Conservation (phyloP, 306 rosid genomes). For the Styphnolobium japonicum region DNA sequence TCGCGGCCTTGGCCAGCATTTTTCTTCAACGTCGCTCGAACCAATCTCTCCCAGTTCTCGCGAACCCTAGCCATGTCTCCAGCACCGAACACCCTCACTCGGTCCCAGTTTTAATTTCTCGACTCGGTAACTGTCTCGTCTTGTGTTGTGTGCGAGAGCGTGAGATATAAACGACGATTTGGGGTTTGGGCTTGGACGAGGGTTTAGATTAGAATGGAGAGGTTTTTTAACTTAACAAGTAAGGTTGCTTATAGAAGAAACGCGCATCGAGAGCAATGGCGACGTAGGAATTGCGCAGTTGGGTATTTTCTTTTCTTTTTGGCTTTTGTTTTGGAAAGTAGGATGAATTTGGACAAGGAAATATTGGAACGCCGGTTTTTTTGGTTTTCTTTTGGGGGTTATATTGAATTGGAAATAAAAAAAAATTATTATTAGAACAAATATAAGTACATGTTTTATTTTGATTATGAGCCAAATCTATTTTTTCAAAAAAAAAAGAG, state of each 20-base stretch:
- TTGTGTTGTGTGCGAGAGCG: not conserved
- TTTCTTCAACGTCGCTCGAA: constrained; percentile 73
- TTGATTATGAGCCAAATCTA: too few species aligned
- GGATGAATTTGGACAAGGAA: not conserved
- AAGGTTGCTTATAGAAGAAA: constrained; percentile 1
- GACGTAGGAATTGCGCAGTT: not conserved
- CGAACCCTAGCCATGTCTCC: constrained; percentile 74
- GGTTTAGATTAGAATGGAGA: not conserved
- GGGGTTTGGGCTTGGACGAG: not conserved
- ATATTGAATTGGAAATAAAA: too few species aligned
- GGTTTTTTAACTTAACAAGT: not conserved
- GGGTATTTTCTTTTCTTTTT: not conserved
- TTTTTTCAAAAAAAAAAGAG: too few species aligned
- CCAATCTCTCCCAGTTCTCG: constrained; percentile 77
- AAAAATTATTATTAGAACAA: too few species aligned
- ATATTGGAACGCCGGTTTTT: not conserved
- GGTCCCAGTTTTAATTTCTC: not conserved
- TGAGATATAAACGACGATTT: not conserved
- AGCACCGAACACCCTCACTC: constrained; percentile 18
- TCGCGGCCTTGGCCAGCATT: constrained; percentile 64
- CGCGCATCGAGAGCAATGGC: constrained; percentile 24
- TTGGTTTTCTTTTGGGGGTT: too few species aligned
- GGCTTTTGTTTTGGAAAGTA: not conserved
- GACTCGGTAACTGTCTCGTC: not conserved
- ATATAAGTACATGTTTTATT: too few species aligned